These are phyloP conservation scores for Drechmeria coniospora DNA, from an alignment of 2,329 filamentous ascomycete species.

Conservation along the genomic window DNA sequence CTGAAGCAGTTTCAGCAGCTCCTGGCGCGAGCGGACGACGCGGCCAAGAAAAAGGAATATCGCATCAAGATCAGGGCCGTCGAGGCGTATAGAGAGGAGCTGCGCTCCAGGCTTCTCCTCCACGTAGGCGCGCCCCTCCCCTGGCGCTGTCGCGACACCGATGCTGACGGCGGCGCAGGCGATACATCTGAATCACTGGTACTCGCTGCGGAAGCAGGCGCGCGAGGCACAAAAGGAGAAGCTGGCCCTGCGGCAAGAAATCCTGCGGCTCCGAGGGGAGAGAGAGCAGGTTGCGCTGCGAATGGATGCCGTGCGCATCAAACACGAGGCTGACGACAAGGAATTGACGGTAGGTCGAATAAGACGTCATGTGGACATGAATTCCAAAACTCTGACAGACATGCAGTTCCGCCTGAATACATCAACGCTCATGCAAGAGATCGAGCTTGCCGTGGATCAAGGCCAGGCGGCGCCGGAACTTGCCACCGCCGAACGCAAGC, in stretches of 20 bases:
- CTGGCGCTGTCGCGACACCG: background rate
- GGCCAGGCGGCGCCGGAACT: slow-evolving; percentile 33
- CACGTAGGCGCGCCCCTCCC: slow-evolving; percentile 29
- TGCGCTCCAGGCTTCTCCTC: slow-evolving; percentile 38
- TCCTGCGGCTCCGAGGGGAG: slow-evolving; percentile 42
- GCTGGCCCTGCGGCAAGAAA: slow-evolving; percentile 39
- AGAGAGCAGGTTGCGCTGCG: slow-evolving; percentile 45
- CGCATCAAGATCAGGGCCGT: slow-evolving; percentile 39
- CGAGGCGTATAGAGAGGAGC: slow-evolving; percentile 41
- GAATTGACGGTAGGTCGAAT: slow-evolving; percentile 30
- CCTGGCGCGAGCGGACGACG: slow-evolving; percentile 21
- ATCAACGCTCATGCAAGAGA: slow-evolving; percentile 44
- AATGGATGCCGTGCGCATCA: slow-evolving; percentile 46
- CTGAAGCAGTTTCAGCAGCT: slow-evolving; percentile 31
- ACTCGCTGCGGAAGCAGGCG: slow-evolving; percentile 41
- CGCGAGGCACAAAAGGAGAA: slow-evolving; percentile 42
- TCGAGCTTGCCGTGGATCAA: slow-evolving; percentile 41
- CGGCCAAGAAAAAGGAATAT: slow-evolving; percentile 34
- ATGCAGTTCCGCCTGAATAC: slow-evolving; percentile 31
- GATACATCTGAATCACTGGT: slow-evolving; percentile 42
- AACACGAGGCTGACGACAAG: slow-evolving; percentile 39
- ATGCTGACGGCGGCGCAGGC: slow-evolving; percentile 21
- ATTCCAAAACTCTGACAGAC: background rate
- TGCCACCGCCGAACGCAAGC: slow-evolving; percentile 27
- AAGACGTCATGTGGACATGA: background rate